Evolutionary conservation across 371 early-diverging fungal species (phyloP).

Genomic region (Sporodiniella umbellata): DNA sequence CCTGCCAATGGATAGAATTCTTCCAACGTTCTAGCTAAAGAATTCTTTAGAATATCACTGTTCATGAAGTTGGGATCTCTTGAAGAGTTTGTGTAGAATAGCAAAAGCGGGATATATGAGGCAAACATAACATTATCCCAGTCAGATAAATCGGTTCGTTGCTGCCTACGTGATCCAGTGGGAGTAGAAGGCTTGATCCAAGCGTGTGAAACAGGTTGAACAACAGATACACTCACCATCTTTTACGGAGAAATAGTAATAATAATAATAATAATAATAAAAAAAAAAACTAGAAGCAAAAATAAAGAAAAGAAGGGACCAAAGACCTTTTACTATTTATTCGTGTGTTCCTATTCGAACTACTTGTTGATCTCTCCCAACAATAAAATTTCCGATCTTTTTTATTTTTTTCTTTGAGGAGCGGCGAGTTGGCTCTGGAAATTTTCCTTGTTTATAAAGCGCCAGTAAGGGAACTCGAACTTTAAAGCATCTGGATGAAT

Average conservation of each 20-base stretch:
- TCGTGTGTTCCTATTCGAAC: too few relatives aligned
- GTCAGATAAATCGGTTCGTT: constrained; percentile 27
- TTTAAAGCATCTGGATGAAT: constrained; percentile 37
- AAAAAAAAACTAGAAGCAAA: background rate
- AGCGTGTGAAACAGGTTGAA: constrained; percentile 9
- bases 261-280: background rate
- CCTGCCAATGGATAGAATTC: constrained; percentile 40
- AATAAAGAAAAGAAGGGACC: background rate
- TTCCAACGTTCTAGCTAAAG: constrained; percentile 17
- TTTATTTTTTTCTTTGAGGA: constrained; percentile 21
- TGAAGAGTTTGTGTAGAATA: constrained; percentile 28
- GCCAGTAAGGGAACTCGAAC: constrained; percentile 31
- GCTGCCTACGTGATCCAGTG: constrained; percentile 13
- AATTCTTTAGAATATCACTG: constrained; percentile 10
- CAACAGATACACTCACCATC: constrained; percentile 3
- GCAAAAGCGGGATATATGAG: constrained; percentile 32
- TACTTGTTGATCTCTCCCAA: too few relatives aligned
- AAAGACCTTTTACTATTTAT: too few relatives aligned
- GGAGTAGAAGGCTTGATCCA: constrained; percentile 24
- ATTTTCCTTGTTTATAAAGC: constrained; percentile 10
- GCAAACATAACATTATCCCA: constrained; percentile 47
- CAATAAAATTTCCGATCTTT: constrained; percentile 1
- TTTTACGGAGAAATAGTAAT: too few relatives aligned
- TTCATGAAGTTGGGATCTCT: constrained; percentile 31
- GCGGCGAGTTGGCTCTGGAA: constrained; percentile 22